Conservation (phyloP, 192 early-diverging fungal species). For the Coemansia sp. region DNA sequence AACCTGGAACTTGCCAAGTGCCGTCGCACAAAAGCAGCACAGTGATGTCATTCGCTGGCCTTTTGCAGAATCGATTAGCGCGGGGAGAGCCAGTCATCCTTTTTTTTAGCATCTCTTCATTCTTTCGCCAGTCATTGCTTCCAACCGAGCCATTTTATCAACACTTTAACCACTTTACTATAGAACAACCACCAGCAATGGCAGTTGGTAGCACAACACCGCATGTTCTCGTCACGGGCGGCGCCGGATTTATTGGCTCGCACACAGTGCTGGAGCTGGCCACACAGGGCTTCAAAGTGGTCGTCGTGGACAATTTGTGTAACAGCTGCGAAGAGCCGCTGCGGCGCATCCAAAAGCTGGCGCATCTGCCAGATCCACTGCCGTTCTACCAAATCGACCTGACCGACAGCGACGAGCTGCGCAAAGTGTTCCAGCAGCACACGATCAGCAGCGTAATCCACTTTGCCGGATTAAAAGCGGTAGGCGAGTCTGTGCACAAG, state of each 20-base stretch:
- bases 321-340: conserved; percentile 78
- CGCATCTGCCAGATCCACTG: conserved; percentile 51
- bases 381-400: conserved; percentile 81
- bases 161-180: no score
- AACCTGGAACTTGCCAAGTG: no score
- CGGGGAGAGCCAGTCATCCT: no score
- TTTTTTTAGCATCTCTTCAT: no score
- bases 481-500: conserved; percentile 75
- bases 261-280: conserved; percentile 87
- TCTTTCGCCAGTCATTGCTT: no score
- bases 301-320: conserved; percentile 90
- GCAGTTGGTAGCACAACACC: conserved; percentile 6
- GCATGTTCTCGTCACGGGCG: conserved; percentile 65
- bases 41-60: no score
- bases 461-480: conserved; percentile 86
- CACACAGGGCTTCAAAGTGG: conserved; percentile 73
- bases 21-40: no score
- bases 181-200: neutral
- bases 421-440: conserved; percentile 69
- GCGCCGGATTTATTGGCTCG: conserved; percentile 91
- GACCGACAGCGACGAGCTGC: conserved; percentile 63
- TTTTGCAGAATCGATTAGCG: no score
- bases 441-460: conserved; percentile 73
- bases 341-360: conserved; percentile 63
- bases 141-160: no score